Evolutionary conservation across 2,329 filamentous ascomycete species (phyloP).

Genomic region (Paecilomyces niveus): DNA sequence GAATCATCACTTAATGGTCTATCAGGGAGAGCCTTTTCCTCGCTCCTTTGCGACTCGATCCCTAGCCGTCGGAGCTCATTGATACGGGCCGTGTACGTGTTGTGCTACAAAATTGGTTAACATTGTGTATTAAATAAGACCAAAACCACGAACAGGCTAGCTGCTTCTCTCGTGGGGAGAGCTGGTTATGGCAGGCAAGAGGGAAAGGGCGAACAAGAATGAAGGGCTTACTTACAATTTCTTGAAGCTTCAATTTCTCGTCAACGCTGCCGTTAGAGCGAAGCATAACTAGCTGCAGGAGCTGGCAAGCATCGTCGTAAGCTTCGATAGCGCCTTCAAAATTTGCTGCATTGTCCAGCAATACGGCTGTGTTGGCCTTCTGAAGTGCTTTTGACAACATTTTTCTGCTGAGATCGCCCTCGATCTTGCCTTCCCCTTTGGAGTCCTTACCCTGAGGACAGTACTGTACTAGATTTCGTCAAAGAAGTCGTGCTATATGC

Average conservation of each 20-base stretch:
- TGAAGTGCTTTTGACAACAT: constrained; percentile 95
- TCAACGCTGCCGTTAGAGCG: constrained; percentile 82
- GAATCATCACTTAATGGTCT: constrained; percentile 58
- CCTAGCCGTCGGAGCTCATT: constrained; percentile 72
- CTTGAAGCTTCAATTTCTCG: constrained; percentile 72
- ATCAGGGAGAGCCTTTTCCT: constrained; percentile 70
- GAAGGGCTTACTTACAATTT: constrained; percentile 62
- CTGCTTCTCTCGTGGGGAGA: not conserved
- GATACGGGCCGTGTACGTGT: constrained; percentile 85
- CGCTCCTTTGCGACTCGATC: constrained; percentile 40
- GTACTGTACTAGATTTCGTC: not conserved
- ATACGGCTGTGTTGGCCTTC: constrained; percentile 91
- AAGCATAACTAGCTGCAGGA: constrained; percentile 80
- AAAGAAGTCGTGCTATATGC: not conserved
- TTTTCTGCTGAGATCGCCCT: constrained; percentile 67
- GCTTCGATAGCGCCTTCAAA: constrained; percentile 85
- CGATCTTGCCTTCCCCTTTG: constrained; percentile 25
- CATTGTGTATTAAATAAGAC: constrained; percentile 10
- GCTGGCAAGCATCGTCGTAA: constrained; percentile 81
- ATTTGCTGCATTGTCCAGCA: constrained; percentile 93
- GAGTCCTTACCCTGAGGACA: not conserved
- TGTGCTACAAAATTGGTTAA: constrained; percentile 49
- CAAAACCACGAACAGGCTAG: not conserved
- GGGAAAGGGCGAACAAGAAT: not conserved
- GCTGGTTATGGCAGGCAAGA: not conserved